Evolutionary conservation across 306 rosid genomes (phyloP).

Genomic region (Dicorynia guianensis): DNA sequence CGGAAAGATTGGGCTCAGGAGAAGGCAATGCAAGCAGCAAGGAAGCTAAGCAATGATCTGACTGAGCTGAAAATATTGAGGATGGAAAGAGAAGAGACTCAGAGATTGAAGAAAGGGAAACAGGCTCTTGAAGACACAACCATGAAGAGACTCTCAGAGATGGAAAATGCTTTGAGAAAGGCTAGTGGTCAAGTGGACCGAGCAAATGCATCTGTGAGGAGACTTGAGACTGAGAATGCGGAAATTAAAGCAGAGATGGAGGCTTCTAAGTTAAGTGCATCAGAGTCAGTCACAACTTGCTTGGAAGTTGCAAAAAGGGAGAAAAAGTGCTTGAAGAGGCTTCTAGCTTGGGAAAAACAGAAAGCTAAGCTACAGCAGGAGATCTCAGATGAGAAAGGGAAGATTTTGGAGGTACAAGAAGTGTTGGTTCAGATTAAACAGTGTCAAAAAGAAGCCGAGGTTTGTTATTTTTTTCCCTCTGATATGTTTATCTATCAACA

Average conservation of each 20-base stretch:
- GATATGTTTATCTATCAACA: conserved; percentile 21
- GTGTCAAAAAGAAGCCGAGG: conserved; percentile 82
- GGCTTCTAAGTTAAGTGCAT: conserved; percentile 96
- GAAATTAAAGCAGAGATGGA: conserved; percentile 98
- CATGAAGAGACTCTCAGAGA: conserved; percentile 91
- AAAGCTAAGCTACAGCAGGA: conserved; percentile 80
- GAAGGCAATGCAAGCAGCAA: conserved; percentile 98
- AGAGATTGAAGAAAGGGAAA: conserved; percentile 89
- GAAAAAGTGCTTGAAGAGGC: conserved; percentile 80
- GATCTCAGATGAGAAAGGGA: conserved; percentile 71
- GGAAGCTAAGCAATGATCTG: conserved; percentile 80
- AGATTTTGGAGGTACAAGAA: conserved; percentile 68
- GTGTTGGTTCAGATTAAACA: conserved; percentile 61
- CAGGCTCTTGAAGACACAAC: conserved; percentile 85
- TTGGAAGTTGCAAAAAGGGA: conserved; percentile 91
- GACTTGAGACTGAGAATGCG: conserved; percentile 89
- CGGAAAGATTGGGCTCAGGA: conserved; percentile 94
- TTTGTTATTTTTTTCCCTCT: conserved; percentile 40
- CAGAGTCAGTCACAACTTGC: conserved; percentile 82
- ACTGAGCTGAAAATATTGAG: conserved; percentile 86
- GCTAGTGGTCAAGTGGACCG: conserved; percentile 95
- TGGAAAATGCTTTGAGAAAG: conserved; percentile 92
- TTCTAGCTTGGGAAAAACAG: conserved; percentile 95
- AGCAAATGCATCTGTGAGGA: conserved; percentile 86
- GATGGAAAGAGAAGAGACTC: conserved; percentile 95